Evolutionary conservation across 176 grass and related monocot species (phyloP).

Genomic region (Triticum monococcum): DNA sequence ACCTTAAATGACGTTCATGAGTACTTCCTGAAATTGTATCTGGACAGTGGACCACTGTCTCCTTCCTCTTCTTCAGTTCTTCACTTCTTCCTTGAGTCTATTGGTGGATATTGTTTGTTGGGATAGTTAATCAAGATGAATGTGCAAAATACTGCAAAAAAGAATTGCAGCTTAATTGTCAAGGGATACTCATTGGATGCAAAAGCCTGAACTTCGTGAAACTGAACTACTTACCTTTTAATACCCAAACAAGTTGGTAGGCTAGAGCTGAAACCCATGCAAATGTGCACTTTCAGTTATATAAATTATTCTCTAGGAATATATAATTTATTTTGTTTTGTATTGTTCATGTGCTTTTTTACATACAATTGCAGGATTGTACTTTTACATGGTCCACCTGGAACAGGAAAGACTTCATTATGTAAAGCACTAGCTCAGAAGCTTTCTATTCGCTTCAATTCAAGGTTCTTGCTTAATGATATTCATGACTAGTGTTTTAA

Average conservation of each 20-base stretch:
- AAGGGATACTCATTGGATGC: neutral
- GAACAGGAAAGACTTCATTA: constrained; percentile 98
- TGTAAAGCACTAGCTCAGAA: constrained; percentile 99
- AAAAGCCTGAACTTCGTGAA: constrained; percentile 3
- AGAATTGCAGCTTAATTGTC: neutral
- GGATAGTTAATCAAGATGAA: neutral
- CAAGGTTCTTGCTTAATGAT: constrained; percentile 54
- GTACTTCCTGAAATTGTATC: neutral
- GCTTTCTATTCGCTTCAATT: constrained; percentile 90
- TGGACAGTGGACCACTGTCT: neutral
- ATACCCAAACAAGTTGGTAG: neutral
- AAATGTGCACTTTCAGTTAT: neutral
- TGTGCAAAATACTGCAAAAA: constrained; percentile 7
- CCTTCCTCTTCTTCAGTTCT: neutral
- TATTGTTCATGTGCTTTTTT: neutral
- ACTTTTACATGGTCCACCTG: constrained; percentile 97
- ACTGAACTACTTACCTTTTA: neutral
- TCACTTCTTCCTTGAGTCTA: neutral
- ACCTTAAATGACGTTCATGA: neutral
- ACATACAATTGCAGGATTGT: constrained; percentile 67
- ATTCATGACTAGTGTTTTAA: constrained; percentile 11
- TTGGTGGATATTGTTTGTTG: neutral
- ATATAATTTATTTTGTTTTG: constrained; percentile 20
- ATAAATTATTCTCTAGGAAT: neutral
- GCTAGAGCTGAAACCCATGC: neutral